Percentiles rank a stretch among this genome's conserved stretches.
Conservation (phyloP, 768 basidiomycete genomes). For the Agrocybe chaxingu region DNA sequence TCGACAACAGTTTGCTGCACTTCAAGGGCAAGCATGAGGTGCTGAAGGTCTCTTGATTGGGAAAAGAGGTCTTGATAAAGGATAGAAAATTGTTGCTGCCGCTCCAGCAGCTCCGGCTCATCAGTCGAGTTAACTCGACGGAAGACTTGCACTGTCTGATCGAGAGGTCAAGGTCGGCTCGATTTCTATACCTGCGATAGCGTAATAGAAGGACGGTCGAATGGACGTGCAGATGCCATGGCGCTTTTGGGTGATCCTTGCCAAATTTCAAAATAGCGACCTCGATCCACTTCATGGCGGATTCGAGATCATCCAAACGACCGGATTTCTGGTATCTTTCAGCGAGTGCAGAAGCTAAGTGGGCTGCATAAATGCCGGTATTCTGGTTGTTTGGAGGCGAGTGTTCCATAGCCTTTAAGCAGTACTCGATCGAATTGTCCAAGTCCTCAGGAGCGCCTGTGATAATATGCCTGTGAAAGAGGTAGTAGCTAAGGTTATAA, state of each 20-base stretch:
- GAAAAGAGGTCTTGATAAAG: slow-evolving; percentile 1
- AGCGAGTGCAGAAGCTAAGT: background rate
- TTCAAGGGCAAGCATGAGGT: slow-evolving; percentile 1
- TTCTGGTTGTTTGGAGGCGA: background rate
- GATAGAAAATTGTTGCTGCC: slow-evolving; percentile 2
- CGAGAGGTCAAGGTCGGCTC: slow-evolving; percentile 8
- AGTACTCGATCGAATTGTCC: slow-evolving; percentile 3
- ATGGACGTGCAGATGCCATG: slow-evolving; percentile 1
- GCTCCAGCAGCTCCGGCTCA: background rate
- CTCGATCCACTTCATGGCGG: slow-evolving; percentile 1
- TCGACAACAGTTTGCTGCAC: slow-evolving; percentile 3
- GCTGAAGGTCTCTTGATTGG: background rate
- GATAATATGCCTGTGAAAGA: background rate
- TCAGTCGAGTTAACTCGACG: background rate
- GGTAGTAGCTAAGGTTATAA: slow-evolving; percentile 1
- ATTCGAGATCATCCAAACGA: slow-evolving; percentile 7
- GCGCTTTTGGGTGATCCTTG: background rate
- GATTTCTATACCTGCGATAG: slow-evolving; percentile 6
- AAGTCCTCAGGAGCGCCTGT: background rate
- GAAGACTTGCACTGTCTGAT: slow-evolving; percentile 1
- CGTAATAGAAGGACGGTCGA: background rate
- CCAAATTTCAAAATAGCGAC: background rate
- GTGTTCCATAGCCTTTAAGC: background rate
- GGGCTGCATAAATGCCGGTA: slow-evolving; percentile 2
- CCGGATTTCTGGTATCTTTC: slow-evolving; percentile 1